Conservation (phyloP, 1,284 basidiomycete species). For the Rhodotorula sp. region DNA sequence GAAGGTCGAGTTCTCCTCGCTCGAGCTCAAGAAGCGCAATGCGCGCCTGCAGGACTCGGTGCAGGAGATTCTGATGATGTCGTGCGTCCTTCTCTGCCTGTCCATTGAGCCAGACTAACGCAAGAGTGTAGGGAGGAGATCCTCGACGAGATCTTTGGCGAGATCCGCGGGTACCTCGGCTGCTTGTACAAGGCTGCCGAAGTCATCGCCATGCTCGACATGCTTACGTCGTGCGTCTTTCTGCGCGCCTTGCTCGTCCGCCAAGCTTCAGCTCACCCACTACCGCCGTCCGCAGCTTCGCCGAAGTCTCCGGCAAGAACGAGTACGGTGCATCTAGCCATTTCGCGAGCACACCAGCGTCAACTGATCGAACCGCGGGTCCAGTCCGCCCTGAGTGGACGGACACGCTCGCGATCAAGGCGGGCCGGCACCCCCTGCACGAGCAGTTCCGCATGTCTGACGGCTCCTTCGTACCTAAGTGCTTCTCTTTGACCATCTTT, state of each 20-base stretch:
- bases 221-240: conserved; percentile 64
- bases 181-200: conserved; percentile 46
- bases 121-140: conserved; percentile 23
- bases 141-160: conserved; percentile 46
- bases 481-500: conserved; percentile 3
- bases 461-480: conserved; percentile 59
- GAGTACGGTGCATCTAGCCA: conserved; percentile 34
- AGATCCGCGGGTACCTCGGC: conserved; percentile 41
- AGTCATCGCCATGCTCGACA: conserved; percentile 74
- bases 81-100: conserved; percentile 11
- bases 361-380: no score
- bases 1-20: conserved; percentile 44
- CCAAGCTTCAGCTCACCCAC: no score
- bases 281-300: conserved; percentile 56
- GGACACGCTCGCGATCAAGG: conserved; percentile 47
- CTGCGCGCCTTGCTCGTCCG: background rate
- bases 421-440: conserved; percentile 60
- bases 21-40: conserved; percentile 48
- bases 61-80: conserved; percentile 46
- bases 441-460: conserved; percentile 66
- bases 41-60: conserved; percentile 43
- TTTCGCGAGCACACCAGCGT: background rate
- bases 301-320: conserved; percentile 71
- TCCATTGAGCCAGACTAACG: background rate
- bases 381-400: conserved; percentile 75